Conservation (phyloP, 768 basidiomycete genomes). For the Macrolepiota fuliginosa region DNA sequence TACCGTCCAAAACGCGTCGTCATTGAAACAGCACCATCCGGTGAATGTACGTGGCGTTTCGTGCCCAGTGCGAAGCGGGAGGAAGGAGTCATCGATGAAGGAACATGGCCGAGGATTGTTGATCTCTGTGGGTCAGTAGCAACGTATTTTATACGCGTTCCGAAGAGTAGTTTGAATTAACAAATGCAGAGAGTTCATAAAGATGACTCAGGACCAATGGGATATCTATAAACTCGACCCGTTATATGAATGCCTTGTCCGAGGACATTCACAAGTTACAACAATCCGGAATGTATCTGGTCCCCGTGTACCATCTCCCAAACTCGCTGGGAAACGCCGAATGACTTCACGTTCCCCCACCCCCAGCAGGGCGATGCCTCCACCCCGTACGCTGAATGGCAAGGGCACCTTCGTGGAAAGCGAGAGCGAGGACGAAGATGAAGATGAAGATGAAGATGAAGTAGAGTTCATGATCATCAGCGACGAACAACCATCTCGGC, state of each 20-base stretch:
- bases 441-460: conserved; percentile 34
- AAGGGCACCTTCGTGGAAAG: conserved; percentile 13
- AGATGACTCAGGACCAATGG: conserved; percentile 77
- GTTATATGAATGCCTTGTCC: conserved; percentile 64
- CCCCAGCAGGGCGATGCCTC: conserved; percentile 7
- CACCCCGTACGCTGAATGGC: neutral
- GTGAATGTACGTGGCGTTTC: conserved; percentile 67
- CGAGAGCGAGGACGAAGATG: conserved; percentile 21
- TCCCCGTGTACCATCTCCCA: conserved; percentile 16
- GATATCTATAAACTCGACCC: conserved; percentile 84
- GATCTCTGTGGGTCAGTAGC: conserved; percentile 65
- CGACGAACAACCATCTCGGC: conserved; percentile 21
- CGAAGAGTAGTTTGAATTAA: neutral
- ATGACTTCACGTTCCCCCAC: conserved; percentile 2
- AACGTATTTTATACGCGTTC: conserved; percentile 2
- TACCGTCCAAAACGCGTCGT: conserved; percentile 70
- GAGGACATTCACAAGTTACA: conserved; percentile 34
- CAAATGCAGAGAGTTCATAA: conserved; percentile 38
- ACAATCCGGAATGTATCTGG: conserved; percentile 26
- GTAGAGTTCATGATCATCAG: conserved; percentile 51
- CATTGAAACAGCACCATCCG: conserved; percentile 60
- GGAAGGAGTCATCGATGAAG: conserved; percentile 61
- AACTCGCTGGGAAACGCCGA: conserved; percentile 12
- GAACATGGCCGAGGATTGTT: conserved; percentile 65
- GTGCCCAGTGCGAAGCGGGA: conserved; percentile 67